Conservation (phyloP, 2,329 filamentous ascomycete species). For the Claviceps monticola region DNA sequence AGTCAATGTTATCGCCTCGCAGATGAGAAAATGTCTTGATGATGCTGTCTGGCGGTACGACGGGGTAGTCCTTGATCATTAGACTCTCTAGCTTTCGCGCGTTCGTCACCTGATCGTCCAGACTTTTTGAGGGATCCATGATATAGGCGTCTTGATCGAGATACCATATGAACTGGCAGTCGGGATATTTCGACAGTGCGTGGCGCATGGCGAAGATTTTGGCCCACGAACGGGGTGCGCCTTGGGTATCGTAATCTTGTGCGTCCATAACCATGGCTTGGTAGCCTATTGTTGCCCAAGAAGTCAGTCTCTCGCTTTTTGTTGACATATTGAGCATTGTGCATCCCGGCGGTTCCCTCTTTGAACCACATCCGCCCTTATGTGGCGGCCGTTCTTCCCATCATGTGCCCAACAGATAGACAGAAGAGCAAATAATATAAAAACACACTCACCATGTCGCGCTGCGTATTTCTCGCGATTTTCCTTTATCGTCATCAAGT, state of each 20-base stretch:
- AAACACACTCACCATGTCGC: constrained; percentile 55
- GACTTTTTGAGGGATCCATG: constrained; percentile 61
- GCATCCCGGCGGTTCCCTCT: too few species aligned
- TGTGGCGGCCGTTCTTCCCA: too few species aligned
- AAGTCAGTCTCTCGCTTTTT: not conserved
- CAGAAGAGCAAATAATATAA: too few species aligned
- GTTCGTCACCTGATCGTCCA: constrained; percentile 60
- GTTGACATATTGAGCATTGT: too few species aligned
- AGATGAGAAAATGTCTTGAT: constrained; percentile 86
- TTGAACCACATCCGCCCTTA: too few species aligned
- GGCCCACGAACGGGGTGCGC: constrained; percentile 52
- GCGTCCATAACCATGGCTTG: constrained; percentile 66
- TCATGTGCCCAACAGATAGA: too few species aligned
- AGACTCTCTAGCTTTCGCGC: constrained; percentile 52
- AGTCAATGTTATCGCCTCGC: constrained; percentile 61
- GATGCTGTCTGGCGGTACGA: constrained; percentile 91
- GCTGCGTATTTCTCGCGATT: constrained; percentile 78
- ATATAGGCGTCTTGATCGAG: constrained; percentile 76
- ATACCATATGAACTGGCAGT: constrained; percentile 73
- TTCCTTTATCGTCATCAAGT: constrained; percentile 59
- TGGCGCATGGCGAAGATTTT: constrained; percentile 79
- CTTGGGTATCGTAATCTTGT: constrained; percentile 59
- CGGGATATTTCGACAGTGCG: constrained; percentile 66
- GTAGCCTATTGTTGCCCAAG: constrained; percentile 32
- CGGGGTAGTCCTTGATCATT: constrained; percentile 74